Conservation (phyloP, 441 rosid genomes). For the Corymbia citriodora region DNA sequence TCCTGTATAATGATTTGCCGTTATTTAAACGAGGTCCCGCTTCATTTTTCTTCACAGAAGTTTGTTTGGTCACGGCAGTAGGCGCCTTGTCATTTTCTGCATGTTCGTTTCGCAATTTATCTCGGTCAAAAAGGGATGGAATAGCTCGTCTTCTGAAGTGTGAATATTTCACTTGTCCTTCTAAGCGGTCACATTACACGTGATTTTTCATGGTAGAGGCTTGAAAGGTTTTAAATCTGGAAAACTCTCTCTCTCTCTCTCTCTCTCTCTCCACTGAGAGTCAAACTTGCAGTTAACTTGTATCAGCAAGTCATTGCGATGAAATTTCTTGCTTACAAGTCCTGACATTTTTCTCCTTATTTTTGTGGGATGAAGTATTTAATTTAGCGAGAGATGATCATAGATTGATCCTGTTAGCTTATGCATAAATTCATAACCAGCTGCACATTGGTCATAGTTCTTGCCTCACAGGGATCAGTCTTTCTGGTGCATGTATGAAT, state of each 20-base stretch:
- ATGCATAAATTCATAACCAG: not conserved
- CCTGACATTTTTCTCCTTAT: not conserved
- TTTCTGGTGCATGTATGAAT: not conserved
- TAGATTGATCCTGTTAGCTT: not conserved
- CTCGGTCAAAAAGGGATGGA: not conserved
- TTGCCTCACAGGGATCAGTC: not conserved
- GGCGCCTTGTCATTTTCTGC: not conserved
- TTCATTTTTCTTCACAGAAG: not conserved
- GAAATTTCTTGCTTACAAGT: not conserved
- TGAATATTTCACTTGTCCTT: not conserved
- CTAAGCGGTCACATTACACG: not conserved
- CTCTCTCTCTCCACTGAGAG: not conserved
- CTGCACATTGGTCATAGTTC: not conserved
- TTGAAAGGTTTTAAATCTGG: not conserved
- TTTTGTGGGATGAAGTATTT: not conserved
- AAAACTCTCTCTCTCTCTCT: not conserved
- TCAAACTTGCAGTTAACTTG: not conserved
- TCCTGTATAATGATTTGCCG: not conserved
- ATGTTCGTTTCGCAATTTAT: not conserved
- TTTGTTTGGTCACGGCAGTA: not conserved
- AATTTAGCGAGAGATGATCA: not conserved
- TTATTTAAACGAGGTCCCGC: not conserved
- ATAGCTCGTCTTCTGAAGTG: not conserved
- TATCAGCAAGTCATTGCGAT: not conserved
- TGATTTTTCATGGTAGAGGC: not conserved